A percentile compares a stretch with the other conserved stretches of the same genome.
Evolutionary conservation across 108 stramenopile genomes (phyloP).

Genomic region (Parietichytrium sp.): DNA sequence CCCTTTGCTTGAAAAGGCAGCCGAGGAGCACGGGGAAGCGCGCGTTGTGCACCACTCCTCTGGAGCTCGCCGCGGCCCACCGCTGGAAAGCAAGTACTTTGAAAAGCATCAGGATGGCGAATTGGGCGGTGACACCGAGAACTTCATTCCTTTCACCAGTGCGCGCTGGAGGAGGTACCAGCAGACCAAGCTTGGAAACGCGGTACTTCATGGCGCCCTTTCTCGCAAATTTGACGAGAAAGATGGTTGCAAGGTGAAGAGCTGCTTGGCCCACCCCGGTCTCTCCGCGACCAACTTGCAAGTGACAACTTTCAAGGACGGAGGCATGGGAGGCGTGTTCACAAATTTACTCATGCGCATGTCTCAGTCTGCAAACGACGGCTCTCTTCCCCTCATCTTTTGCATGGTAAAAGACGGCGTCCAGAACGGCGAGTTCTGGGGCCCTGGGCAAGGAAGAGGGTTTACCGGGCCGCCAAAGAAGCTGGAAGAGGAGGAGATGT

Average conservation of each 20-base stretch:
- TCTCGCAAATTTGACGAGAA: not conserved
- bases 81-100: constrained; percentile 57
- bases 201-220: not conserved
- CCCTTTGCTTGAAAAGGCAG: constrained; percentile 57
- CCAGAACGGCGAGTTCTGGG: not conserved
- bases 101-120: constrained; percentile 56
- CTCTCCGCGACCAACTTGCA: not conserved
- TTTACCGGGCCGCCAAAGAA: not conserved
- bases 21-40: constrained; percentile 57
- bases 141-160: constrained; percentile 11
- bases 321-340: constrained; percentile 8
- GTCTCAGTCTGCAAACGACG: constrained; percentile 10
- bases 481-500: not conserved
- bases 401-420: not conserved
- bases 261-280: not conserved
- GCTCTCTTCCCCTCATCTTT: not conserved
- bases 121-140: constrained; percentile 51
- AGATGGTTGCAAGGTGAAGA: not conserved
- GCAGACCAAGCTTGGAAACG: not conserved
- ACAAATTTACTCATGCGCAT: not conserved
- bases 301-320: not conserved
- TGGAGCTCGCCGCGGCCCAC: constrained; percentile 36
- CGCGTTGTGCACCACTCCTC: constrained; percentile 60
- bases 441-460: not conserved
- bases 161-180: constrained; percentile 58